Evolutionary conservation across 805 yeast species (phyloP).

Genomic region (Starmerella stellata): DNA sequence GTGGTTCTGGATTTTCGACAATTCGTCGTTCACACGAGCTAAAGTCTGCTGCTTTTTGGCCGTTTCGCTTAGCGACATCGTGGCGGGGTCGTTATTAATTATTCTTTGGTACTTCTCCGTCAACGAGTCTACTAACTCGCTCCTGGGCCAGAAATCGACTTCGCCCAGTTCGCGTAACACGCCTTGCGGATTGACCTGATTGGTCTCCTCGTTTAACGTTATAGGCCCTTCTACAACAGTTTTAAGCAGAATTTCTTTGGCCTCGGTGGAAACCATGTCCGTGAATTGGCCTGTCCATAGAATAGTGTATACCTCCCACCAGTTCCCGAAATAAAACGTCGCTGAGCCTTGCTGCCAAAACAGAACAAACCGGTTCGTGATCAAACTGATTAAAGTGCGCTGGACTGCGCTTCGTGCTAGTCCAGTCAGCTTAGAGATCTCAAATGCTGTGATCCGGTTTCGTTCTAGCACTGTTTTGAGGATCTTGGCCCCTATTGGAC

Average conservation of each 20-base stretch:
- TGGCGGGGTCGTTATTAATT: slow-evolving; percentile 36
- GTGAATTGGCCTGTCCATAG: slow-evolving; percentile 66
- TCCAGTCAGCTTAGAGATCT: slow-evolving; percentile 31
- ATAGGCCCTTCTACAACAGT: background rate
- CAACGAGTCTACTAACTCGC: slow-evolving; percentile 15
- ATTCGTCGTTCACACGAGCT: slow-evolving; percentile 8
- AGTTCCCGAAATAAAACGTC: slow-evolving; percentile 39
- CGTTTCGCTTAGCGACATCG: slow-evolving; percentile 39
- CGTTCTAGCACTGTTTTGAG: slow-evolving; percentile 43
- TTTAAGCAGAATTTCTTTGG: background rate
- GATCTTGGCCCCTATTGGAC: slow-evolving; percentile 54
- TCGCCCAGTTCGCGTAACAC: slow-evolving; percentile 33
- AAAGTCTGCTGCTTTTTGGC: slow-evolving; percentile 25
- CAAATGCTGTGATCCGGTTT: slow-evolving; percentile 45
- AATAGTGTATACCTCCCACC: slow-evolving; percentile 43
- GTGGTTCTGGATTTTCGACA: slow-evolving; percentile 3
- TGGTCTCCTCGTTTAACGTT: slow-evolving; percentile 21
- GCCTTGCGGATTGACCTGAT: slow-evolving; percentile 27
- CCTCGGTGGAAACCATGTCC: slow-evolving; percentile 32
- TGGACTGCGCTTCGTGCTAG: slow-evolving; percentile 37
- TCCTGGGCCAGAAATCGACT: slow-evolving; percentile 22
- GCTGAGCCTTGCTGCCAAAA: slow-evolving; percentile 35
- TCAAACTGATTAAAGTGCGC: slow-evolving; percentile 51
- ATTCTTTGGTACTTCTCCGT: slow-evolving; percentile 7
- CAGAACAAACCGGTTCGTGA: slow-evolving; percentile 61